Conservation (phyloP, 2,329 filamentous ascomycete species). For the Arthrobotrys megalospora region DNA sequence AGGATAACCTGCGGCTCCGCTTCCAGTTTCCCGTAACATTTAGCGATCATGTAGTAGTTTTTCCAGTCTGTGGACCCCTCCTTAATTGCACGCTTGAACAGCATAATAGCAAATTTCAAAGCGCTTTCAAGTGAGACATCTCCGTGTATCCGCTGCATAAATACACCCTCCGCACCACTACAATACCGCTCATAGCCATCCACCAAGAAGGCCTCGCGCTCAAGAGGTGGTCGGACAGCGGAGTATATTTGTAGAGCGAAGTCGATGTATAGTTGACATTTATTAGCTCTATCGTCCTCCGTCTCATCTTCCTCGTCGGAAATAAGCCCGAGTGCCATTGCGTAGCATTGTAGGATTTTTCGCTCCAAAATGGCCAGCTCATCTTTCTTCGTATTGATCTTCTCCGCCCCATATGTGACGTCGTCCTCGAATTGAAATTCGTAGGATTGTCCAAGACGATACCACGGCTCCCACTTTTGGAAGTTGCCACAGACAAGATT, state of each 20-base stretch:
- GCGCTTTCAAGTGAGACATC: conserved; percentile 74
- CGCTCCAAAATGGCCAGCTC: conserved; percentile 67
- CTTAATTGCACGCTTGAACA: conserved; percentile 75
- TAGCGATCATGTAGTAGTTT: conserved; percentile 79
- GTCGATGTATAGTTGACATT: conserved; percentile 78
- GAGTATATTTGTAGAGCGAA: conserved; percentile 79
- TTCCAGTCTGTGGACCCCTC: conserved; percentile 77
- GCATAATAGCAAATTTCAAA: conserved; percentile 76
- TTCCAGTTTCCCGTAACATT: conserved; percentile 81
- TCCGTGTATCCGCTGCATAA: conserved; percentile 73
- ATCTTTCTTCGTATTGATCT: conserved; percentile 67
- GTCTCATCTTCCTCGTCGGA: conserved; percentile 73
- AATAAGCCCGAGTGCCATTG: conserved; percentile 77
- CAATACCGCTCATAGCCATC: conserved; percentile 76
- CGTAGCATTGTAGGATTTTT: conserved; percentile 69
- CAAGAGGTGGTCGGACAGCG: conserved; percentile 78
- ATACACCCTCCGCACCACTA: conserved; percentile 73
- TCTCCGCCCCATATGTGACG: conserved; percentile 68
- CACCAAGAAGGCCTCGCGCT: conserved; percentile 77
- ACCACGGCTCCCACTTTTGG: conserved; percentile 69
- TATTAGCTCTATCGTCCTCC: conserved; percentile 72
- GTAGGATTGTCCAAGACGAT: conserved; percentile 68
- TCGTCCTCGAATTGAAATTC: conserved; percentile 68
- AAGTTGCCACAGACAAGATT: conserved; percentile 65
- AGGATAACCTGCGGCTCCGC: conserved; percentile 71